Percentiles rank a stretch among this genome's conserved stretches.
These are phyloP conservation scores for Calonectria honghensis DNA, from an alignment of 2,329 filamentous ascomycete species.

Conservation along the genomic window DNA sequence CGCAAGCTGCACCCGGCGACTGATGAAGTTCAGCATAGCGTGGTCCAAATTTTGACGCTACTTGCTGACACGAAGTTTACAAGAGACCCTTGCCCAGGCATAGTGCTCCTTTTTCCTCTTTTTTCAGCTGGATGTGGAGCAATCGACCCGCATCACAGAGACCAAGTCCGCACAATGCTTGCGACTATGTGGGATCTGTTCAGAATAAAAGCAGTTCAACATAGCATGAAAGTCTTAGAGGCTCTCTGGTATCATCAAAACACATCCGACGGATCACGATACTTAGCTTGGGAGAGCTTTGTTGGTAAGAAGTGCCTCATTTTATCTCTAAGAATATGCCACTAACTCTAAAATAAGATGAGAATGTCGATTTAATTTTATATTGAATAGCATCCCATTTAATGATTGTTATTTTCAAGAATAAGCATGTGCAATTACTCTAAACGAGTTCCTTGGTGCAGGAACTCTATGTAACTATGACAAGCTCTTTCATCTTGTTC, in stretches of 20 bases:
- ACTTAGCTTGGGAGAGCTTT: neutral
- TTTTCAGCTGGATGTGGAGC: slow-evolving; percentile 34
- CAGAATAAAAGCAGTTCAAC: slow-evolving; percentile 14
- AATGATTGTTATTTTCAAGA: no score
- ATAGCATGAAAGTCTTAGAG: slow-evolving; percentile 11
- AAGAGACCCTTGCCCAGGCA: slow-evolving; percentile 27
- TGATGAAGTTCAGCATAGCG: slow-evolving; percentile 1
- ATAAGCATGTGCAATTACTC: neutral
- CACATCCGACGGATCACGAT: neutral
- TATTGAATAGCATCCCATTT: neutral
- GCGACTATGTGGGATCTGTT: slow-evolving; percentile 13
- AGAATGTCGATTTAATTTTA: slow-evolving; percentile 23
- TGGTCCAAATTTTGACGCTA: slow-evolving; percentile 1
- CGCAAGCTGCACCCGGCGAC: neutral
- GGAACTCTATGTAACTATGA: neutral
- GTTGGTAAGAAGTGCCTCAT: neutral
- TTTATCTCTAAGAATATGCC: neutral
- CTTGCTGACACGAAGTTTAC: neutral
- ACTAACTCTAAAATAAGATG: neutral
- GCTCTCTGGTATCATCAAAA: slow-evolving; percentile 20
- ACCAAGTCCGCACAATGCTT: slow-evolving; percentile 12
- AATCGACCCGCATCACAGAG: neutral
- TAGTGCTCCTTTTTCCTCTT: slow-evolving; percentile 27
- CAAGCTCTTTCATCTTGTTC: slow-evolving; percentile 27
- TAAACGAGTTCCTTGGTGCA: neutral